Evolutionary conservation across 2,329 filamentous ascomycete genomes (phyloP).

Genomic region (Fusarium sororula): DNA sequence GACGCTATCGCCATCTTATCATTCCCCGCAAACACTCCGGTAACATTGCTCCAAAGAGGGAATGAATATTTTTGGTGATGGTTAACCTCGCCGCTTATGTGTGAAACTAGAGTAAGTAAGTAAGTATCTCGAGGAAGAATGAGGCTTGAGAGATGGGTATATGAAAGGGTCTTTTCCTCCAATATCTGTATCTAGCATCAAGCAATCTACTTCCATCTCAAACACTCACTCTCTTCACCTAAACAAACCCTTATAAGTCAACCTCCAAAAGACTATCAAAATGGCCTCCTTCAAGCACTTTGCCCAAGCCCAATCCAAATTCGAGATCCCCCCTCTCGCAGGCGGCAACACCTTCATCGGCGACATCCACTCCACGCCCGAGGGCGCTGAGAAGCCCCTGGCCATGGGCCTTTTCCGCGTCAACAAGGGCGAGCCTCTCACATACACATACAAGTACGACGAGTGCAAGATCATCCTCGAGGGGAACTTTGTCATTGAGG

Average conservation of each 20-base stretch:
- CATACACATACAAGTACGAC: constrained; percentile 75
- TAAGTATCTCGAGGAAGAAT: not conserved
- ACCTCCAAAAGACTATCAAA: constrained; percentile 6
- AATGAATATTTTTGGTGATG: not conserved
- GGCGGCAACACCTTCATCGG: constrained; percentile 75
- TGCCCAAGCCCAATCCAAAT: constrained; percentile 65
- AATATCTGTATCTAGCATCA: not conserved
- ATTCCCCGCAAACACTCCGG: constrained; percentile 7
- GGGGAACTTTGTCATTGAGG: constrained; percentile 71
- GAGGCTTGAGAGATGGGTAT: constrained; percentile 7
- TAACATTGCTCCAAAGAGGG: constrained; percentile 32
- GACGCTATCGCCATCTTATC: constrained; percentile 25
- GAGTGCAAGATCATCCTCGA: constrained; percentile 80
- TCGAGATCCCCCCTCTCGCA: constrained; percentile 71
- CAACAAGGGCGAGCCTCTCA: constrained; percentile 72
- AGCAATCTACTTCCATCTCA: not conserved
- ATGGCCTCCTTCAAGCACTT: constrained; percentile 61
- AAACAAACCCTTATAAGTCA: not conserved
- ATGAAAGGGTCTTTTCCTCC: constrained; percentile 17
- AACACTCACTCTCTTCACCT: not conserved
- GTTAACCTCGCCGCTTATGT: not conserved
- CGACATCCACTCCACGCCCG: constrained; percentile 66
- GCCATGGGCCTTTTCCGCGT: constrained; percentile 73
- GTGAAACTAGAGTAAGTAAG: not conserved
- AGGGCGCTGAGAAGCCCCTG: constrained; percentile 67